Base-by-base conservation (phyloP, 164 flowering plant species). In the Tetracentron sinense region DNA sequence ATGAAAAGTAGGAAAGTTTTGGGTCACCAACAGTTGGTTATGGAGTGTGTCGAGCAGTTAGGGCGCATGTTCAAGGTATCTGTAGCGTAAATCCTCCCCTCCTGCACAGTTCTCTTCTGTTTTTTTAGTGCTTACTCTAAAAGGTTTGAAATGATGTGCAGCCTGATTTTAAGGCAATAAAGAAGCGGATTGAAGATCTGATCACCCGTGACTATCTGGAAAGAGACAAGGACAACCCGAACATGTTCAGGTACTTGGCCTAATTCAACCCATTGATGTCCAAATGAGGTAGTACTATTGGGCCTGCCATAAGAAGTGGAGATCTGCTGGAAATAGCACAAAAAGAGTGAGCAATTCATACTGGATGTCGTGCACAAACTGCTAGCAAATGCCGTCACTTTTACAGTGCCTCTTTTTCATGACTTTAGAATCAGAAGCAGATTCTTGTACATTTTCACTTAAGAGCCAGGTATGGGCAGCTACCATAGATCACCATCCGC, bases 1-100 rank as follows among this genome's bases (percentile, higher is more conserved):
- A 87, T 87, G 96, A 89, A 89, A 75, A 83, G 90, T 60, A 78
- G 90, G 10, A 89, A 86, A 74, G 87, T 85, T 47, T 68, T 89
- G 70, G 82, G 80, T 42, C 79, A 85, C 55, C 88, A 86, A 54
- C 92, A 89, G 73, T 63, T 88, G 62, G 83, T 85, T 59, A 63
- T 76, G 79, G 92, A 88, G 62, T 88, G 92, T 66, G 87, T 86
- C 5, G 88, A 88, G 75, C 96, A 85, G 68, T 68, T 88, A 65
- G 78, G 85, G 20, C 84, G 80, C 57, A 83, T 81, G 87, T 85
- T 83, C 69, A 83, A 85, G 87, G 90, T 85, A 62, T 29, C 7
- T 54, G 0, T 27, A 2, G 19, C 22, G 38, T 33, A 20, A 26
- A 8, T 4, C 44, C 42, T 27, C 7, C 50, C 48, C n/a, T n/a